Evolutionary conservation across 1,284 basidiomycete genomes (phyloP), one percentile per base, ranked within the genome.

Genomic region (Irpex rosettiformis): DNA sequence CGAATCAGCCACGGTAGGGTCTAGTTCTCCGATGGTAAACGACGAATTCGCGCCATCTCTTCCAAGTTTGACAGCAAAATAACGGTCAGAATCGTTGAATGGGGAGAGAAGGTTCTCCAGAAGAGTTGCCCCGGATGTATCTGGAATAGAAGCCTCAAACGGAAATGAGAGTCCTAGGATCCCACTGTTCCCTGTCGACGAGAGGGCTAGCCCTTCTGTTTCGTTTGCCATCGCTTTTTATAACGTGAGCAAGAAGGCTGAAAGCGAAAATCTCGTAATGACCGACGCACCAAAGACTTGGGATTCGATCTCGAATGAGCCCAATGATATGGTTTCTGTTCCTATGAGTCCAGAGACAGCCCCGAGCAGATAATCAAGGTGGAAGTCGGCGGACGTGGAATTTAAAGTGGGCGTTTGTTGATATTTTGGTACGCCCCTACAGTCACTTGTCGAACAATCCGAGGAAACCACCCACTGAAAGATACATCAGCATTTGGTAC

Each of bases 151-250:
- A 3, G 82, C 79, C 52, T 75, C 72, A 16, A 73, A 69, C 4
- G 80, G 70, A 65, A 85, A 84, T 2, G 78, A 73, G 30, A 86
- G 75, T 4, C 84, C 84, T 27, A 84, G 68, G 33, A 85, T 81
- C 3, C 84, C 84, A 52, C 83, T 84, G 62, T 80, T 79, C n/a
- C 77, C 79, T 1, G 76, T 79, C 16, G 68, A 69, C 16, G 75
- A 68, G 24, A 85, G 74, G 11, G 74, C 75, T 37, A 85, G 75
- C 16, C 74, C 75, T 18, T 67, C 62, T 2, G 80, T 82, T 52
- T 69, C 59, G 58, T 80, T 77, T 33, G 77, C 83, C 8, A 82
- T 64, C 25, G 80, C 83, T 85, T 16, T 22, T 13, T n/a, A 4
- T 7, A 27, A n/a, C 11, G 18, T 53, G 33, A 58, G 57, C 22